A percentile compares a stretch with the other conserved stretches of the same genome.
phyloP scores from a whole-genome alignment of 306 rosid species.

The Astragalus membranaceus region DNA sequence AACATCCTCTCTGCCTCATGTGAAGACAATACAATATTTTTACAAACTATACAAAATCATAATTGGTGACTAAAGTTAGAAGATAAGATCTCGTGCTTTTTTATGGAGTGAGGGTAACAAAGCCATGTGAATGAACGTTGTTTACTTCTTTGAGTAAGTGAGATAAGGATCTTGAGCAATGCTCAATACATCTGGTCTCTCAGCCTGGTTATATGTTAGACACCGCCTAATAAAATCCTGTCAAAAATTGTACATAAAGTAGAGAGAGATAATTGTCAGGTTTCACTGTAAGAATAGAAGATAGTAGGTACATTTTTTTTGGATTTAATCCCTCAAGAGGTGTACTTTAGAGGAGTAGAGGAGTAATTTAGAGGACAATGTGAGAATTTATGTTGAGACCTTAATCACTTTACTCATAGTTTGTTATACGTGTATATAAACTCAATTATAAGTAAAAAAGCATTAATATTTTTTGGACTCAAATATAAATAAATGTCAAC shows the following conservation, averaged over 20 bases:
- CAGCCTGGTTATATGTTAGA: conserved; percentile 83
- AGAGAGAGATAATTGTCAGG: conserved; percentile 3
- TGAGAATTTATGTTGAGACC: neutral
- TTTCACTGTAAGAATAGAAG: neutral
- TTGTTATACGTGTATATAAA: neutral
- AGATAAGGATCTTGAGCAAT: conserved; percentile 94
- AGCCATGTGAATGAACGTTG: conserved; percentile 14
- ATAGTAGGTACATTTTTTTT: neutral
- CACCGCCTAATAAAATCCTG: conserved; percentile 90
- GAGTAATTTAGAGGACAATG: too few relatives aligned
- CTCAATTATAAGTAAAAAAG: too few relatives aligned
- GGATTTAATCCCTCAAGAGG: neutral
- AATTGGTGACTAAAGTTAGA: conserved; percentile 22
- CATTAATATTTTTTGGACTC: too few relatives aligned
- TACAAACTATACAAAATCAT: conserved; percentile 52
- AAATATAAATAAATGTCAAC: too few relatives aligned
- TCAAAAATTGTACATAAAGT: neutral
- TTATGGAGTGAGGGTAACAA: neutral
- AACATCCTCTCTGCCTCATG: conserved; percentile 18
- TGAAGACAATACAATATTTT: conserved; percentile 29
- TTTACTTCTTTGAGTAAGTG: conserved; percentile 63
- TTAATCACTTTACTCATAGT: neutral
- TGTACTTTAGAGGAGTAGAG: neutral
- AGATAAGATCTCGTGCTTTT: conserved; percentile 22
- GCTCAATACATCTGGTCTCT: conserved; percentile 85